Percentiles rank a stretch among this genome's conserved stretches.
Conservation (phyloP, 2,329 filamentous ascomycete species). For the Aspergillus fumigatus region DNA sequence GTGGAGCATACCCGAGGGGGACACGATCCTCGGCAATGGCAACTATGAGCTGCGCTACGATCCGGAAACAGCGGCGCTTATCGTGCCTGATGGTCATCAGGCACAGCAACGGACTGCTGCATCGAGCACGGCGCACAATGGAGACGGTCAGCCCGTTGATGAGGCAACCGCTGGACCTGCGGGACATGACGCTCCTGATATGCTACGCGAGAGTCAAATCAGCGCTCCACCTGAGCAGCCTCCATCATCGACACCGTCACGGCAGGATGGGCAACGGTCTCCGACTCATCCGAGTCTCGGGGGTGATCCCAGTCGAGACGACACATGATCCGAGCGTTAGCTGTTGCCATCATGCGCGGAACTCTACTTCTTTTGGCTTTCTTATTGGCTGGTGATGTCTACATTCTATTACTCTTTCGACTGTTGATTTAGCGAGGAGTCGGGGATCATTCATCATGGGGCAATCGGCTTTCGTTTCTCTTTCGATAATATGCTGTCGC, state of each 20-base stretch:
- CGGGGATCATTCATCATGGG: conserved; percentile 2
- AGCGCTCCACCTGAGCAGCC: neutral
- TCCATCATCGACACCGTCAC: neutral
- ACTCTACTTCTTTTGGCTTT: neutral
- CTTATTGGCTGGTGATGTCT: neutral
- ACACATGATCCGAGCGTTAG: neutral
- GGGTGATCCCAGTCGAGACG: neutral
- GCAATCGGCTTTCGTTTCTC: neutral
- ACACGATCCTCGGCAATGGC: conserved; percentile 17
- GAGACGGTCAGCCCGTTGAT: neutral
- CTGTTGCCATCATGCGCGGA: neutral
- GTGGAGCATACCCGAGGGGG: conserved; percentile 47
- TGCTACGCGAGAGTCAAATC: neutral
- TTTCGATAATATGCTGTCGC: neutral
- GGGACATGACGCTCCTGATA: neutral
- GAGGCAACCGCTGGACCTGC: neutral
- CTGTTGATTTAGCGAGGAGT: conserved; percentile 13
- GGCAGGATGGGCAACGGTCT: neutral
- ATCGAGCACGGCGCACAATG: neutral
- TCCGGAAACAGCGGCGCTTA: conserved; percentile 34
- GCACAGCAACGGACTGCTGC: conserved; percentile 2
- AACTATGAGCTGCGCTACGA: conserved; percentile 35
- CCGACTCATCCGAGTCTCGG: neutral
- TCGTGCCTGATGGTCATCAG: conserved; percentile 23
- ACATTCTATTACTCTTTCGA: neutral